Base-by-base conservation (phyloP, 495 filamentous ascomycete genomes). In the Cercophora newfieldiana region DNA sequence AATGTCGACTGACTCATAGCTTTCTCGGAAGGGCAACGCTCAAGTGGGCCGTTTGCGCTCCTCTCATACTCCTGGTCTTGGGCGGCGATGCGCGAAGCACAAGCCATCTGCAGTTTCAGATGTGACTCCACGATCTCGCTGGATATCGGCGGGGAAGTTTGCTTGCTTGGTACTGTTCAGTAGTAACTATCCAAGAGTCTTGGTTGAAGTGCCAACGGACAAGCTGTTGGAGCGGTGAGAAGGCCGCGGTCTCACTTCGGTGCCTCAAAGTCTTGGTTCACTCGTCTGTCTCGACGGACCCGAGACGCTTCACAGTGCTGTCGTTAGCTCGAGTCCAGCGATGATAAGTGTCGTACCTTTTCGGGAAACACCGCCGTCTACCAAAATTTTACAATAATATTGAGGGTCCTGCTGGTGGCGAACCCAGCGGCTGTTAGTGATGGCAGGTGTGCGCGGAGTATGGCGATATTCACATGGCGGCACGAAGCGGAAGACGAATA, bases 1-100 rank as follows among this genome's bases (percentile, higher is more conserved):
- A 10, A 30, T 21, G 26, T 16, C 55, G 28, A 61, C 19, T 64
- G 53, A 65, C 51, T 59, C 55, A 56, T 49, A 64, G 56, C 56
- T 66, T 37, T 64, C 24, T 47, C 48, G 18, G 59, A 26, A 53
- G 21, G 21, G 26, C 26, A 24, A 47, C 54, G 60, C 58, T 56
- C 58, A 44, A 59, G 28, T 37, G 61, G 58, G 56, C 57, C 29
- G 56, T 30, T 16, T 58, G 53, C 60, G 60, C 66, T 21, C 47
- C 49, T 60, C 28, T 62, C 22, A 18, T 1, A 33, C 21, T 33
- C 28, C 47, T 28, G 29, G 44, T 50, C 44, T 14, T 44, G 12
- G 37, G 10, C 37, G 37, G 37, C 12, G 37, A 44, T 44, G 37
- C 10, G 37, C 37, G 37, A 44, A 44, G 37, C 37, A 44, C 3